A percentile compares a stretch with the other conserved stretches of the same genome.
Conservation (phyloP, 768 basidiomycete species). For the Pulveroboletus sp. region DNA sequence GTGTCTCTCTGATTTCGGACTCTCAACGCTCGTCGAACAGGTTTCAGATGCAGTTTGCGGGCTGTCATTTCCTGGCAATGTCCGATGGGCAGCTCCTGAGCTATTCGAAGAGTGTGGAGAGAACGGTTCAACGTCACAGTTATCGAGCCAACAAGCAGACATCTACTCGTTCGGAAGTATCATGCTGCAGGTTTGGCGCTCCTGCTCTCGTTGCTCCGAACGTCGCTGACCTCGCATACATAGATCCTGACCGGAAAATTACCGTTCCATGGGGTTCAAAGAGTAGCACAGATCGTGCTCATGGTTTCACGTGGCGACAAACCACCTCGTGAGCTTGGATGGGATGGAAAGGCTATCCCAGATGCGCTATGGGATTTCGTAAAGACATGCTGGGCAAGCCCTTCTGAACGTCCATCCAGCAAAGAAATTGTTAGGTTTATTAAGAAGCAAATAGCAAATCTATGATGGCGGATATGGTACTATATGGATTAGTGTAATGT, state of each 20-base stretch:
- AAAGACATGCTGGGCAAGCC: conserved; percentile 19
- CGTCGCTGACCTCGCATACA: not conserved
- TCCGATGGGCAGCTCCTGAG: conserved; percentile 31
- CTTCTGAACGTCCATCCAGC: conserved; percentile 17
- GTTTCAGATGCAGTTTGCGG: conserved; percentile 7
- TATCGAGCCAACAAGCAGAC: conserved; percentile 15
- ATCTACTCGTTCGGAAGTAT: conserved; percentile 31
- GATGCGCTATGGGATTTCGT: conserved; percentile 24
- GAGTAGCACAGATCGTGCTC: conserved; percentile 23
- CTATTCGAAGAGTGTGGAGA: conserved; percentile 10
- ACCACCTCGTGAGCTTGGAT: conserved; percentile 12
- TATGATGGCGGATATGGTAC: not conserved
- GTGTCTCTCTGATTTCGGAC: conserved; percentile 32
- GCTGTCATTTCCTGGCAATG: conserved; percentile 20
- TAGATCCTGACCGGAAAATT: conserved; percentile 24
- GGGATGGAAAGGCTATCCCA: conserved; percentile 25
- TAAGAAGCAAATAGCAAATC: not conserved
- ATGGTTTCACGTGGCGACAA: conserved; percentile 10
- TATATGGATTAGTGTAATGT: no score
- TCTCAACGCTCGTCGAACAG: conserved; percentile 17
- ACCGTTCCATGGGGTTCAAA: conserved; percentile 21
- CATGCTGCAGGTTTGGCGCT: conserved; percentile 24
- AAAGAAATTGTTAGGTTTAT: conserved; percentile 15
- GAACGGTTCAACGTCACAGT: not conserved
- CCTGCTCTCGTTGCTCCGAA: not conserved